Evolutionary conservation across 805 yeast species (phyloP), one percentile per base, ranked within the genome.

Genomic region (Schizosaccharomyces japonicus): DNA sequence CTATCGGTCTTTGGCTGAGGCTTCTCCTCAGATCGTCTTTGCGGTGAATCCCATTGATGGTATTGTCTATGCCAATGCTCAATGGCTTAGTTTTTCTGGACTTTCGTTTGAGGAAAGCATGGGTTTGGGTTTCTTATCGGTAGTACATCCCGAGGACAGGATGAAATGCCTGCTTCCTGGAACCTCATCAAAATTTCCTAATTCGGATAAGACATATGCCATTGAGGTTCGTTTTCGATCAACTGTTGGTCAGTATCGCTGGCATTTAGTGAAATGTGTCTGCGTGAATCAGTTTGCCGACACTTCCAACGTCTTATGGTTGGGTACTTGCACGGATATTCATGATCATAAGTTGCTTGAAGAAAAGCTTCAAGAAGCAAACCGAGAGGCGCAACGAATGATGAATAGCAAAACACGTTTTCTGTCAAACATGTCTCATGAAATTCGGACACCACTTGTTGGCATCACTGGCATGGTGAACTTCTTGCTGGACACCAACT

Each of bases 381-480:
- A 60, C 48, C 59, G 58, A 40, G 57, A 59, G 5, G 63, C 63
- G n/a, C 63, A 60, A 49, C 48, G 57, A 25, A 55, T 60, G 2
- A 58, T 60, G 50, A 60, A 59, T 46, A 53, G 58, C 26, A 69
- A 69, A 55, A 52, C 66, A 31, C 53, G 64, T 29, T 60, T 60
- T 34, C 48, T 60, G 40, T 58, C 63, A 7, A 60, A 60, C 49
- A 60, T 60, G 63, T 57, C 61, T 23, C 63, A 60, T 45, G 63
- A 60, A 49, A 60, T 60, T 47, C 54, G 63, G 8, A 60, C 63
- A 3, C 63, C 63, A 13, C 50, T 60, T 46, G 60, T 59, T 49
- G 63, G 63, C 4, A 60, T 60, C 25, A 59, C 63, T 2, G 63
- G 63, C 11, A 60, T 60, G 62, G 63, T 60, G 7, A 55, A 56